phyloP scores from a whole-genome alignment of 2,329 filamentous ascomycete species.

The Aspergillus oerlinghausenensis region DNA sequence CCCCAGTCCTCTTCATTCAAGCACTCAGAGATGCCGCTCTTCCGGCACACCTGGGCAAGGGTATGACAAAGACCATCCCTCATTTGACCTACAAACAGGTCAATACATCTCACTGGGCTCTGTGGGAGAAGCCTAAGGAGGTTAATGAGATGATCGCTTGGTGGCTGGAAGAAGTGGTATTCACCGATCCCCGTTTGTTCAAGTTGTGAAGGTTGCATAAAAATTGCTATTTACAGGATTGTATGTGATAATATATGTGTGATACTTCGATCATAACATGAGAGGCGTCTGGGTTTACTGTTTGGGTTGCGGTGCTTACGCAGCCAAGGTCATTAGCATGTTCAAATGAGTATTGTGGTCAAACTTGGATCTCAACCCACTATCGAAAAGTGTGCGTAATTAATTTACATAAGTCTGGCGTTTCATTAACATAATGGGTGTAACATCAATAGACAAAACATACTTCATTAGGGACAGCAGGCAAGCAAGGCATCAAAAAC shows the following conservation, averaged over 20 bases:
- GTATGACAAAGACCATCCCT: constrained; percentile 66
- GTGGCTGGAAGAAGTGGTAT: constrained; percentile 61
- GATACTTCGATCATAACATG: not conserved
- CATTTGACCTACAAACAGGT: constrained; percentile 64
- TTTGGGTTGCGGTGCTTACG: not conserved
- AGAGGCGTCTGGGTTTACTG: not conserved
- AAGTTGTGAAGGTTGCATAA: constrained; percentile 2
- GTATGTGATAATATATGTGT: not conserved
- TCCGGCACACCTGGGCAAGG: constrained; percentile 63
- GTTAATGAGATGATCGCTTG: constrained; percentile 64
- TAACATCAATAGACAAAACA: not conserved
- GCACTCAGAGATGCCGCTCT: constrained; percentile 69
- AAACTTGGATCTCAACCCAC: not conserved
- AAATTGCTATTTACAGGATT: not conserved
- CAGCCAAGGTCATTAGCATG: not conserved
- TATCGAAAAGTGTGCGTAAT: not conserved
- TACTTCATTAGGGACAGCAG: not conserved
- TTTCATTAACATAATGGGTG: not conserved
- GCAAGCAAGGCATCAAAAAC: not conserved
- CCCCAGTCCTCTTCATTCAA: constrained; percentile 70
- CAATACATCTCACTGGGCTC: constrained; percentile 72
- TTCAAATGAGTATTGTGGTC: not conserved
- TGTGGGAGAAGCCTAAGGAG: constrained; percentile 66
- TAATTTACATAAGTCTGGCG: not conserved
- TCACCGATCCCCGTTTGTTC: constrained; percentile 27